These are phyloP conservation scores for Paramecium tetraurelia DNA, from an alignment of 73 alveolate genomes.

Conservation along the genomic window DNA sequence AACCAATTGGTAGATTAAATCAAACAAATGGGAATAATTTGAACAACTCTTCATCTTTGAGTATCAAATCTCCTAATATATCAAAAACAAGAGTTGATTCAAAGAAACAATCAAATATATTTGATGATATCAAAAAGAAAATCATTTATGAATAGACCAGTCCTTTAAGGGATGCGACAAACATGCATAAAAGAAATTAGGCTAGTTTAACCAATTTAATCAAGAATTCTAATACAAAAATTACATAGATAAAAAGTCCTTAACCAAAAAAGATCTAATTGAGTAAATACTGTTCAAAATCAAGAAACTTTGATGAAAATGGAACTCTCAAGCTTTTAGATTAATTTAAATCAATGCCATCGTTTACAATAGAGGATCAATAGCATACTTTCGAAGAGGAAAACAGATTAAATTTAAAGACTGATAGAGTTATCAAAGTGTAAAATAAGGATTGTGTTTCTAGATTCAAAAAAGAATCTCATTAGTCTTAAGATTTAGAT, in stretches of 20 bases:
- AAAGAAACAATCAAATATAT: neutral
- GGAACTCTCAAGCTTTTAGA: neutral
- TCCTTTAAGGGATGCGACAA: slow-evolving; percentile 43
- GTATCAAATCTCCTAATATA: slow-evolving; percentile 33
- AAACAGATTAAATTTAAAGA: neutral
- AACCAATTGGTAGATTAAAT: neutral
- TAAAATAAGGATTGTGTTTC: neutral
- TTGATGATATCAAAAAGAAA: slow-evolving; percentile 33
- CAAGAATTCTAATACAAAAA: neutral
- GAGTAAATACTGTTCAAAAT: slow-evolving; percentile 30
- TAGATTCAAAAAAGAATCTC: slow-evolving; percentile 10
- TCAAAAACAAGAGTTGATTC: slow-evolving; percentile 10
- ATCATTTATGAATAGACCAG: slow-evolving; percentile 9
- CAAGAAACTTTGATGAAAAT: slow-evolving; percentile 40
- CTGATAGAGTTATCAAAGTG: slow-evolving; percentile 41
- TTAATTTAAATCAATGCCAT: slow-evolving; percentile 41
- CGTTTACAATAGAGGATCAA: slow-evolving; percentile 18
- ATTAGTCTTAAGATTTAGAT: slow-evolving; percentile 20
- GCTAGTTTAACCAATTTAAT: slow-evolving; percentile 2
- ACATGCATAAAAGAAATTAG: slow-evolving; percentile 6
- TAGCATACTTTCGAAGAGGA: neutral
- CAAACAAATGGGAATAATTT: neutral
- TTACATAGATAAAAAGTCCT: neutral
- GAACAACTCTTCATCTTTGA: neutral
- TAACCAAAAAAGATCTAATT: neutral